Base-by-base conservation (phyloP, 768 basidiomycete species). In the Mycena rebaudengoi region DNA sequence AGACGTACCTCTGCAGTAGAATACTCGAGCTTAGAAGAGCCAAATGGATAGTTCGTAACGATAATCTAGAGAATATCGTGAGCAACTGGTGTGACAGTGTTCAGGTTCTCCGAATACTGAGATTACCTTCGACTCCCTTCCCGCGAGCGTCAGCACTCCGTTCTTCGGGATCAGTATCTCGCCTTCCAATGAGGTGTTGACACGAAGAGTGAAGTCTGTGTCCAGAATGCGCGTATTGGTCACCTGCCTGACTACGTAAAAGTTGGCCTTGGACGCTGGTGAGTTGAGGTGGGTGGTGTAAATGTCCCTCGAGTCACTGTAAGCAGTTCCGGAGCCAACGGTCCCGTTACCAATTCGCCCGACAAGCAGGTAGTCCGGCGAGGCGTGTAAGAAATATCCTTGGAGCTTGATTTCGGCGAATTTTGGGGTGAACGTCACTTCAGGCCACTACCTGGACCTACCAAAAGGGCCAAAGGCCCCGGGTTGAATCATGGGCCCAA, bases 401-500 rank as follows among this genome's bases (percentile, higher is more conserved):
- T 91, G 83, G 25, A 85, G 81, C 70, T 91, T 91, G 35, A 91
- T 78, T 60, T 91, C 90, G 41, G 82, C 76, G 66, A 85, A 84
- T 72, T 91, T 91, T 8, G 80, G 73, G 0, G 82, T 83, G 11
- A 88, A n/a, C n/a, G n/a, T n/a, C n/a, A n/a, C n/a, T n/a, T n/a
- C n/a, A n/a, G n/a, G n/a, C n/a, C n/a, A n/a, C n/a, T n/a, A n/a
- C n/a, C n/a, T n/a, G n/a, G n/a, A n/a, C n/a, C n/a, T n/a, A n/a
- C n/a, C n/a, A n/a, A n/a, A n/a, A n/a, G n/a, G n/a, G n/a, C n/a
- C n/a, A n/a, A n/a, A n/a, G n/a, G n/a, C n/a, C n/a, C n/a, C n/a
- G n/a, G n/a, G n/a, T n/a, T n/a, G n/a, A n/a, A n/a, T n/a, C n/a
- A n/a, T n/a, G n/a, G n/a, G n/a, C n/a, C n/a, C n/a, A n/a, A n/a